Conservation (phyloP, 2,329 filamentous ascomycete species). For the Xylaria polymorpha region DNA sequence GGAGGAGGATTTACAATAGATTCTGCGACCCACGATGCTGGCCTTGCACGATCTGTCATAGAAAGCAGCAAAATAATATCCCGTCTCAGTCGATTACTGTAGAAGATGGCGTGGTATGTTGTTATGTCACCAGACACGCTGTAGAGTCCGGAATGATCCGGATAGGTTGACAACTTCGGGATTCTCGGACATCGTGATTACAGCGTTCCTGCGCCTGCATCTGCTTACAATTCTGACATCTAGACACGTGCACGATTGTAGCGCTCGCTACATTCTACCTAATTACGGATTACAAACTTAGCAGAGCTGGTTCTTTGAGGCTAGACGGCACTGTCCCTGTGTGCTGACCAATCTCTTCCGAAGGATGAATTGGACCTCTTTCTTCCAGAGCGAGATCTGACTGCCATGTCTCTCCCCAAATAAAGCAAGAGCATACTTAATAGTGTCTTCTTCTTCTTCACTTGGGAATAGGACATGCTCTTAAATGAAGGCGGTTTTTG, state of each 20-base stretch:
- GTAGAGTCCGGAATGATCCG: constrained; percentile 67
- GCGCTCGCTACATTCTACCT: constrained; percentile 72
- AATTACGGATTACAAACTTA: constrained; percentile 69
- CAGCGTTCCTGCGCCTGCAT: constrained; percentile 53
- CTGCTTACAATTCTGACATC: constrained; percentile 50
- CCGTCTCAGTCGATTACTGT: constrained; percentile 76
- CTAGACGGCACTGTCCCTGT: constrained; percentile 70
- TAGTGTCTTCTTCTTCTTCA: constrained; percentile 67
- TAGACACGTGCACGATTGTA: constrained; percentile 57
- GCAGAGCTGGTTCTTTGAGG: constrained; percentile 62
- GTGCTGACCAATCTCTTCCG: constrained; percentile 68
- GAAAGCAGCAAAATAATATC: constrained; percentile 66
- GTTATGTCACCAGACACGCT: constrained; percentile 67
- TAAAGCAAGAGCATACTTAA: constrained; percentile 60
- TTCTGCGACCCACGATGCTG: constrained; percentile 70
- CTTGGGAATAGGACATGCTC: constrained; percentile 76
- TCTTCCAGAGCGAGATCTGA: constrained; percentile 61
- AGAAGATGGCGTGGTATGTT: constrained; percentile 73
- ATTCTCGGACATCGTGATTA: constrained; percentile 69
- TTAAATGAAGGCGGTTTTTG: constrained; percentile 68
- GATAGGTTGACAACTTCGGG: constrained; percentile 68
- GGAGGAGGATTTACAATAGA: constrained; percentile 75
- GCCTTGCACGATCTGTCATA: constrained; percentile 67
- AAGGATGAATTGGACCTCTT: constrained; percentile 69
- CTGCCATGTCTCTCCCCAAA: constrained; percentile 68